These are phyloP conservation scores for Rhizopus sp. DNA, from an alignment of 371 early-diverging fungal genomes.

Conservation along the genomic window DNA sequence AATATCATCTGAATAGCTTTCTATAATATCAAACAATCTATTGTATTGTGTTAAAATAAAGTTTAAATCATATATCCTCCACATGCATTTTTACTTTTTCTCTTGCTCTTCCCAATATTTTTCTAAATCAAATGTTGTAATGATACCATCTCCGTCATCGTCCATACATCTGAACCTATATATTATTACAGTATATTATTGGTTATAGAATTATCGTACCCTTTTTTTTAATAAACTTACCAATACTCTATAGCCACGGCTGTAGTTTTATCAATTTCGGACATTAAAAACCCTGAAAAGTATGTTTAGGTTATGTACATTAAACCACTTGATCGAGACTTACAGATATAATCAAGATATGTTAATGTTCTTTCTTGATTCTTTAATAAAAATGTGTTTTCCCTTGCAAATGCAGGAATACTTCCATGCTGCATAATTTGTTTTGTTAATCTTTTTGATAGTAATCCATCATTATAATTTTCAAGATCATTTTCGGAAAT, in stretches of 20 bases:
- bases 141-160: conserved; percentile 85
- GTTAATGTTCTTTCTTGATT: conserved; percentile 28
- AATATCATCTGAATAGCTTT: conserved; percentile 23
- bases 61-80: no score
- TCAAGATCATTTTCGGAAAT: conserved; percentile 65
- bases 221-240: conserved; percentile 28
- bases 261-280: conserved; percentile 84
- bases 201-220: no score
- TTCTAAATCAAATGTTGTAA: conserved; percentile 83
- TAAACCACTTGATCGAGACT: no score
- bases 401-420: conserved; percentile 35
- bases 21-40: conserved; percentile 6
- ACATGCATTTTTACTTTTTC: conserved; percentile 32
- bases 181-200: background rate
- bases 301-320: no score
- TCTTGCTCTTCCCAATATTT: conserved; percentile 86
- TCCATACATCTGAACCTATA: conserved; percentile 84
- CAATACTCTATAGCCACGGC: conserved; percentile 87
- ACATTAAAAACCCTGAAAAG: conserved; percentile 85
- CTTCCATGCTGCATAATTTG: conserved; percentile 60
- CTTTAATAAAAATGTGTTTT: no score
- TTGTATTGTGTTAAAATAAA: conserved; percentile 8
- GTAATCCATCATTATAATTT: conserved; percentile 66
- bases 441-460: conserved; percentile 59
- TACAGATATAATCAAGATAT: conserved; percentile 66